These are phyloP conservation scores for Rhododendron mucronatum DNA, from an alignment of 148 eudicot genomes.

Conservation along the genomic window DNA sequence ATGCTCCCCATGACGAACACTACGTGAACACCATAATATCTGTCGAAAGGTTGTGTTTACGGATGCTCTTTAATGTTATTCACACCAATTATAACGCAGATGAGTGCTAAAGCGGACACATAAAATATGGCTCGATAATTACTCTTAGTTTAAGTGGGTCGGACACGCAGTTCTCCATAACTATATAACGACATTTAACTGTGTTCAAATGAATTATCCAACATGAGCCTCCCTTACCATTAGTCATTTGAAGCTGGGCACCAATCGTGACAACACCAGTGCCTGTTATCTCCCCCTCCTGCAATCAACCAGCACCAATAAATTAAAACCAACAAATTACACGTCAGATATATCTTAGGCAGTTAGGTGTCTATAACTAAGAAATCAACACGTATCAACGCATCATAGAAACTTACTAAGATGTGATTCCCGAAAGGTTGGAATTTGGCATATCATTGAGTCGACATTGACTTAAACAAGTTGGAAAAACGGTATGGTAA, in stretches of 20 bases:
- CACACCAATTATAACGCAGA: background rate
- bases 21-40: background rate
- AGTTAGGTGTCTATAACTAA: background rate
- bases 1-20: background rate
- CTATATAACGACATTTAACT: too few relatives aligned
- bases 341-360: background rate
- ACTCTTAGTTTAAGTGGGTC: too few relatives aligned
- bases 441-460: background rate
- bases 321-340: background rate
- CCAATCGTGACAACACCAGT: slow-evolving; percentile 49
- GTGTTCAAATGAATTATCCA: background rate
- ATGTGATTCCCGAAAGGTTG: background rate
- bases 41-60: too few relatives aligned
- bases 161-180: background rate
- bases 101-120: background rate
- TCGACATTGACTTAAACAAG: background rate
- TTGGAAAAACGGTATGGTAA: background rate
- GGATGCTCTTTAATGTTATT: background rate
- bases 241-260: slow-evolving; percentile 39
- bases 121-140: background rate
- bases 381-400: background rate
- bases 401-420: background rate
- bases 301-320: slow-evolving; percentile 17
- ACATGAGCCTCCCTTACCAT: slow-evolving; percentile 38
- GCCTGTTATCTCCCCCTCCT: slow-evolving; percentile 66